Evolutionary conservation across 78 protist genomes (phyloP).

Genomic region (Dictyostelium purpureum): DNA sequence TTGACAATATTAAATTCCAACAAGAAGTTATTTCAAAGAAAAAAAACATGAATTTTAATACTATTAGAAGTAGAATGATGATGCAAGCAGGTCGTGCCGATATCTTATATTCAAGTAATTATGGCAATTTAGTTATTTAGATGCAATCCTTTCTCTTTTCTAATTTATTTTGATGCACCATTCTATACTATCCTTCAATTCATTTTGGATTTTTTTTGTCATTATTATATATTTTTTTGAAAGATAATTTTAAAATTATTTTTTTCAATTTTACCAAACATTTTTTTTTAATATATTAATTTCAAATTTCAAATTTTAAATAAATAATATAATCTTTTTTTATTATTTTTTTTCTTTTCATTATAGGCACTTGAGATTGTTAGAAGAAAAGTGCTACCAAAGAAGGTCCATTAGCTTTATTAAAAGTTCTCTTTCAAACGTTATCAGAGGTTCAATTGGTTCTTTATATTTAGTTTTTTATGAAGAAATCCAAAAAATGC

Average conservation of each 20-base stretch:
- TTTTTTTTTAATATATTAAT: background rate
- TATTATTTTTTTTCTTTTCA: background rate
- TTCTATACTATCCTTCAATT: background rate
- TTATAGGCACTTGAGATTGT: constrained; percentile 87
- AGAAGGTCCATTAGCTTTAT: constrained; percentile 94
- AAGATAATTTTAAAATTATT: no score
- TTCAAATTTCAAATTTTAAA: no score
- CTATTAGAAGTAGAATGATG: constrained; percentile 93
- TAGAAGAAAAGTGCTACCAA: constrained; percentile 81
- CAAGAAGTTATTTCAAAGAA: no score
- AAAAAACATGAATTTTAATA: no score
- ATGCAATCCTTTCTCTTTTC: background rate
- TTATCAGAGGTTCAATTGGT: constrained; percentile 93
- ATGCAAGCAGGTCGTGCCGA: constrained; percentile 91
- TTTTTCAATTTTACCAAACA: background rate
- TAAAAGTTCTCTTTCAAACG: constrained; percentile 98
- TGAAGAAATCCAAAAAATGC: constrained; percentile 91
- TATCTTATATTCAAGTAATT: constrained; percentile 79
- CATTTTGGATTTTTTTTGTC: background rate
- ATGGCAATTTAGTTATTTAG: background rate
- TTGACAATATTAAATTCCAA: no score
- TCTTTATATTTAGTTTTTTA: constrained; percentile 94
- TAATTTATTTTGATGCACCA: background rate
- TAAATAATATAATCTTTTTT: background rate
- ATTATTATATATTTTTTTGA: background rate